These are phyloP conservation scores for Hymenoscyphus repandus DNA, from an alignment of 2,329 filamentous ascomycete genomes.

Conservation along the genomic window DNA sequence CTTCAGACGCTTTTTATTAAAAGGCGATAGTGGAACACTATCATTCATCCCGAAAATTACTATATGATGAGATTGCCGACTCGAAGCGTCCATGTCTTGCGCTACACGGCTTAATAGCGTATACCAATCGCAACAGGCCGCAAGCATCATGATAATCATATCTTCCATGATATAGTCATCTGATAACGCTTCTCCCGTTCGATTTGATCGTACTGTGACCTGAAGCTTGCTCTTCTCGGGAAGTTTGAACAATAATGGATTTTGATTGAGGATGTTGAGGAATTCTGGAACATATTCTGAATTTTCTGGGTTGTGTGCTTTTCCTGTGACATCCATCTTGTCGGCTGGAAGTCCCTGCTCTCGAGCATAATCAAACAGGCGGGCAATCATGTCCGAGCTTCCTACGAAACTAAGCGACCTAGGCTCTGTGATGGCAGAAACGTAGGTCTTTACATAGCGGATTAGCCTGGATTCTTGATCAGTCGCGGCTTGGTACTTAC, in stretches of 20 bases:
- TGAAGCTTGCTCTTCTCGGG: background rate
- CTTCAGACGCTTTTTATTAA: background rate
- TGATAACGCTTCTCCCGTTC: background rate
- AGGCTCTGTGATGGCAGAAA: conserved; percentile 5
- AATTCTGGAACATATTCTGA: conserved; percentile 3
- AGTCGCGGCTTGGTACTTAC: too few relatives aligned
- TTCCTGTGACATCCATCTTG: conserved; percentile 11
- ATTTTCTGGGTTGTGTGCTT: conserved; percentile 14
- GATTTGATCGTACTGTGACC: conserved; percentile 2
- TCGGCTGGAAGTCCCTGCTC: conserved; percentile 4
- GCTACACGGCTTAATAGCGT: conserved; percentile 4
- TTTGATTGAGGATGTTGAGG: background rate
- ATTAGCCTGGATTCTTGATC: too few relatives aligned
- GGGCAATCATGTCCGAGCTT: background rate
- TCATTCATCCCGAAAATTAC: conserved; percentile 2
- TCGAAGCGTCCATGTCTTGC: background rate
- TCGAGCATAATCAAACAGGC: conserved; percentile 4
- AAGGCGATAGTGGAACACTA: conserved; percentile 1
- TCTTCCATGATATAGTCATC: conserved; percentile 3
- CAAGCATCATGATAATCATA: conserved; percentile 2
- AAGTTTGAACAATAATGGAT: background rate
- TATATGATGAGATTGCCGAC: background rate
- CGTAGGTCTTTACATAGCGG: background rate
- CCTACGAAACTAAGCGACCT: conserved; percentile 2
- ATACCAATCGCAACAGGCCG: conserved; percentile 12